A percentile compares a stretch with the other conserved stretches of the same genome.
These are phyloP conservation scores for Lichtheimia hyalospora DNA, from an alignment of 371 early-diverging fungal species.

Conservation along the genomic window DNA sequence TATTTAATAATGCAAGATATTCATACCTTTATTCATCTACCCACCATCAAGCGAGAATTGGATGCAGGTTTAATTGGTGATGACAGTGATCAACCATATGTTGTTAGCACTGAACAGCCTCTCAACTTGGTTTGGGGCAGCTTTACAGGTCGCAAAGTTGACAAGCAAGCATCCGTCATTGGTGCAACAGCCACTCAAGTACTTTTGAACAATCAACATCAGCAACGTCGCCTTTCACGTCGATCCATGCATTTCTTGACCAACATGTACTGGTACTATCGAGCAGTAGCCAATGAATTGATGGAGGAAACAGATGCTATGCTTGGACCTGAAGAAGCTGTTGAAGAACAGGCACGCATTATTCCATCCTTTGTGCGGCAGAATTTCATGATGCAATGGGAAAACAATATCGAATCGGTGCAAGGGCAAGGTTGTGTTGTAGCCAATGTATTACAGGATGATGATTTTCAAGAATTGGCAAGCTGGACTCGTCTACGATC, in stretches of 20 bases:
- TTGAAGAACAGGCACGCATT: slow-evolving; percentile 27
- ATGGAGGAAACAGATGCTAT: slow-evolving; percentile 15
- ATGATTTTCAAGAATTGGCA: slow-evolving; percentile 31
- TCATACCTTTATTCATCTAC: slow-evolving; percentile 32
- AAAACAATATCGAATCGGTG: slow-evolving; percentile 42
- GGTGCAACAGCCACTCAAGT: slow-evolving; percentile 21
- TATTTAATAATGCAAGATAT: slow-evolving; percentile 44
- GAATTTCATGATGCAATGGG: slow-evolving; percentile 34
- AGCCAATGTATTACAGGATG: slow-evolving; percentile 35
- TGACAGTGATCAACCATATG: slow-evolving; percentile 24
- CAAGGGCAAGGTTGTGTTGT: slow-evolving; percentile 27
- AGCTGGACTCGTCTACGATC: slow-evolving; percentile 25
- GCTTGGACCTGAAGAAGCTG: slow-evolving; percentile 20
- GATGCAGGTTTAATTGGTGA: slow-evolving; percentile 26
- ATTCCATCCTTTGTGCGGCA: slow-evolving; percentile 28
- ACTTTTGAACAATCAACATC: slow-evolving; percentile 12
- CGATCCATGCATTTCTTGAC: slow-evolving; percentile 20
- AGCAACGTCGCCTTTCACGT: slow-evolving; percentile 11
- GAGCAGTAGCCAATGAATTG: slow-evolving; percentile 10
- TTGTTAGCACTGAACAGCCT: slow-evolving; percentile 21
- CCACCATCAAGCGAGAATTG: slow-evolving; percentile 24
- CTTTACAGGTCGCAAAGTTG: slow-evolving; percentile 12
- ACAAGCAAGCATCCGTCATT: slow-evolving; percentile 25
- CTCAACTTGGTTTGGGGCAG: slow-evolving; percentile 33
- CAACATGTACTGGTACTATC: slow-evolving; percentile 31